These are phyloP conservation scores for Yarrowia porcina DNA, from an alignment of 805 yeast species.

Conservation along the genomic window DNA sequence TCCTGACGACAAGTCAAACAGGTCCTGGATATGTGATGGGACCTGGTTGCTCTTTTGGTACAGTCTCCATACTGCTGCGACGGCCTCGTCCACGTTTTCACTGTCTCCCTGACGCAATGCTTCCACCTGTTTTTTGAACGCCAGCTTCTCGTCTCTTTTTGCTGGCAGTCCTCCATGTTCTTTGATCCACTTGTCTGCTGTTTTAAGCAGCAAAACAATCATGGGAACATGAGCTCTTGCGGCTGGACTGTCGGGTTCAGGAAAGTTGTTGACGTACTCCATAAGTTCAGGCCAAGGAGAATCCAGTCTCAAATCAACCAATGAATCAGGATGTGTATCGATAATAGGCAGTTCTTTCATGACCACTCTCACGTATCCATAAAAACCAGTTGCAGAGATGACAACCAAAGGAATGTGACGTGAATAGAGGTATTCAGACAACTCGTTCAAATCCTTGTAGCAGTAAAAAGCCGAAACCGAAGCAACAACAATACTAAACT, in stretches of 20 bases:
- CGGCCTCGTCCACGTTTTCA: conserved; percentile 54
- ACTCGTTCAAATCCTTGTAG: conserved; percentile 29
- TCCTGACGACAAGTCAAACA: conserved; percentile 26
- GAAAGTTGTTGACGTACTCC: conserved; percentile 47
- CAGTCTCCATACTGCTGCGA: conserved; percentile 45
- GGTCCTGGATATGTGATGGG: conserved; percentile 30
- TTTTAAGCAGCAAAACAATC: conserved; percentile 57
- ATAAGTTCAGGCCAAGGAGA: conserved; percentile 68
- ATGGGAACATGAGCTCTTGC: conserved; percentile 68
- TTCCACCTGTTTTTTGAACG: conserved; percentile 41
- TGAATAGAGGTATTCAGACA: conserved; percentile 45
- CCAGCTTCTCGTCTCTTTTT: conserved; percentile 44
- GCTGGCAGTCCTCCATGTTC: conserved; percentile 36
- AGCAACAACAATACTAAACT: conserved; percentile 51
- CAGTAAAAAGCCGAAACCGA: conserved; percentile 37
- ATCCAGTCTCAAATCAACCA: conserved; percentile 65
- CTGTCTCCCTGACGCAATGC: conserved; percentile 42
- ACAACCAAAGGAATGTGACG: conserved; percentile 53
- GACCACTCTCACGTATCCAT: conserved; percentile 55
- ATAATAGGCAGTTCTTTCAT: conserved; percentile 60
- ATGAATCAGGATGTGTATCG: conserved; percentile 66
- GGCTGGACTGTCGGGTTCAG: conserved; percentile 41
- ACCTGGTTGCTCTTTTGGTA: conserved; percentile 39
- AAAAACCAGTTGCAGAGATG: conserved; percentile 58
- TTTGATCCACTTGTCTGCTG: conserved; percentile 44